A percentile compares a stretch with the other conserved stretches of the same genome.
Evolutionary conservation across 192 early-diverging fungal species (phyloP).

Genomic region (Coemansia sp.): DNA sequence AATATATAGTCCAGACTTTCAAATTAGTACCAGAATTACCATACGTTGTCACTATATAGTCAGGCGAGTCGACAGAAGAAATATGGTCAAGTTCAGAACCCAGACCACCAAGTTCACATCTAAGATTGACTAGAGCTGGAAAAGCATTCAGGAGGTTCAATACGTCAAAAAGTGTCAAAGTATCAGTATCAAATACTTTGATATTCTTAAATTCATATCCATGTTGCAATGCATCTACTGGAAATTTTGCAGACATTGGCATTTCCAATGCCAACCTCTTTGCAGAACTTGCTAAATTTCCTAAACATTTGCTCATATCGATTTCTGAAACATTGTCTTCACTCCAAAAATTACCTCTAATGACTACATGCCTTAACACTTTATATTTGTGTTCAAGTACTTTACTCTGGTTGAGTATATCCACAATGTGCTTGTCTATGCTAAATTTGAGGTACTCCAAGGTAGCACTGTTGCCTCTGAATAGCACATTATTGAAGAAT

Average conservation of each 20-base stretch:
- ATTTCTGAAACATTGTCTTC: background rate
- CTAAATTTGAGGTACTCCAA: slow-evolving; percentile 2
- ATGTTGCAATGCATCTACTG: background rate
- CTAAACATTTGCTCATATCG: background rate
- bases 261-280: too few species aligned
- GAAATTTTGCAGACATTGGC: background rate
- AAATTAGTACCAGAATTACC: background rate
- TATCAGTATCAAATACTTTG: background rate
- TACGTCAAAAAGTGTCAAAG: background rate
- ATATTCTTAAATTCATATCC: background rate
- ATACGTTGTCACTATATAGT: background rate
- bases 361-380: background rate
- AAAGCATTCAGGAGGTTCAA: background rate
- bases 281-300: too few species aligned
- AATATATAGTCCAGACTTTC: background rate
- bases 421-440: background rate
- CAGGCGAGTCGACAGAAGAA: too few species aligned
- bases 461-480: slow-evolving; percentile 9
- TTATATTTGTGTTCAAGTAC: background rate
- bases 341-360: background rate
- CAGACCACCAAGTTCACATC: background rate
- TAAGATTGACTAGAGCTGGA: background rate
- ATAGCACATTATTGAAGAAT: slow-evolving; percentile 12
- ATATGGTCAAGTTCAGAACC: background rate
- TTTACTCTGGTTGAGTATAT: background rate